Evolutionary conservation across 164 flowering plant species (phyloP), one percentile per base, ranked within the genome.

Genomic region (Pachysandra terminalis): DNA sequence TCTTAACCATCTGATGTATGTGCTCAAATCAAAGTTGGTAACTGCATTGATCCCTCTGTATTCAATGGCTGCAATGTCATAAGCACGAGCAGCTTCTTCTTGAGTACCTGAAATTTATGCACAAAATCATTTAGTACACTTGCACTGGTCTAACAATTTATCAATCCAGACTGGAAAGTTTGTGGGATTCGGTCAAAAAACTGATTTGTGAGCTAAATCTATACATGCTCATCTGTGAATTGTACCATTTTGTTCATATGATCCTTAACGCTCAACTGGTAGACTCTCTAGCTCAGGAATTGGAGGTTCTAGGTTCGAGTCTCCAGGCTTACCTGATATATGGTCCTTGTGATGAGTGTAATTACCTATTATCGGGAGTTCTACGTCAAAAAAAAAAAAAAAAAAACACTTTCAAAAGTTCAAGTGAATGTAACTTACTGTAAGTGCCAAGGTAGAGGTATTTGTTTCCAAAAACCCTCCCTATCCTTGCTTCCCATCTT

Each of bases 401-500:
- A n/a, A 1, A 19, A 56, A 2, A 40, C 19, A 40, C 14, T 15
- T 21, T 1, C 21, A 22, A 40, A 4, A 1, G 21, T 53, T 32
- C 1, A n/a, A 35, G 57, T 37, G 13, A 22, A 19, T 48, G 61
- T 15, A 56, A 68, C 80, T 82, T 40, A 86, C 87, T 65, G 75
- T 86, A 84, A 26, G 88, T 86, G 59, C 90, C 90, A 57, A 84
- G 85, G 73, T 83, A 84, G 56, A 89, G 89, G 70, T 89, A 89
- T 75, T 89, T 86, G 84, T 87, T 89, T 35, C 91, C 91, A 48
- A 84, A 87, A 19, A 84, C 90, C 68, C 91, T 82, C 22, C 91
- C 90, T 12, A 84, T 86, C 66, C 92, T 83, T 71, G 90, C 92
- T 75, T 89, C 95, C 89, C 92, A 89, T 82, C 90, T 81, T 25